Conservation (phyloP, 805 yeast species). For the Dipodascopsis tothii region DNA sequence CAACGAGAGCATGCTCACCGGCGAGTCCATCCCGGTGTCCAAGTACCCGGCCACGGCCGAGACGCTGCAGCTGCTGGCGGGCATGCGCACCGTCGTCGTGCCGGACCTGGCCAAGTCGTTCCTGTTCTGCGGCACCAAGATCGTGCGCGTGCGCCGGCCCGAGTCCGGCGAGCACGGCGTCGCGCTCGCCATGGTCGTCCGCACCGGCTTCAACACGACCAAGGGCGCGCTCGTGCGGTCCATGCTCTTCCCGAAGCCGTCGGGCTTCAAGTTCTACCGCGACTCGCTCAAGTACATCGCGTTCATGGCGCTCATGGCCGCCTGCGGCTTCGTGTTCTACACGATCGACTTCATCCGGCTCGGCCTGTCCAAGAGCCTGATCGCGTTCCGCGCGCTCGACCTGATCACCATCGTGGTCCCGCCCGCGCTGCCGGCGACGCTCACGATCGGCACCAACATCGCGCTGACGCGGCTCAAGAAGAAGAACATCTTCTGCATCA, state of each 20-base stretch:
- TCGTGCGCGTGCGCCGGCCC: constrained; percentile 71
- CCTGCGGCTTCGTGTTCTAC: constrained; percentile 73
- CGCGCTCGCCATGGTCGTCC: constrained; percentile 78
- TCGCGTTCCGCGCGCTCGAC: constrained; percentile 84
- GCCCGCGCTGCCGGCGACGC: constrained; percentile 95
- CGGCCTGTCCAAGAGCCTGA: constrained; percentile 60
- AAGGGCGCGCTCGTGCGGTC: constrained; percentile 91
- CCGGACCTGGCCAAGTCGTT: constrained; percentile 65
- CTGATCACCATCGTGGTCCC: constrained; percentile 95
- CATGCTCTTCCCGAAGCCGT: constrained; percentile 93
- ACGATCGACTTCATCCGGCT: constrained; percentile 73
- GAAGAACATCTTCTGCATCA: constrained; percentile 72
- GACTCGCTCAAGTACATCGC: constrained; percentile 96
- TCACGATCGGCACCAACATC: constrained; percentile 93
- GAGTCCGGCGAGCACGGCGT: constrained; percentile 37
- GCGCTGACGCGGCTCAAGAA: constrained; percentile 69
- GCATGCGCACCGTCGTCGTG: constrained; percentile 46
- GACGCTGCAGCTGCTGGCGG: constrained; percentile 35
- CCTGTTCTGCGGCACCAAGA: constrained; percentile 80
- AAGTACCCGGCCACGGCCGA: constrained; percentile 62
- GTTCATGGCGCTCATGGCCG: constrained; percentile 81
- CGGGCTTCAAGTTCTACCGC: constrained; percentile 83
- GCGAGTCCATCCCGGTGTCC: constrained; percentile 95
- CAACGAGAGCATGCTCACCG: constrained; percentile 97
- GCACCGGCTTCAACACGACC: constrained; percentile 91